Base-by-base conservation (phyloP, 768 basidiomycete species). In the Russula dissimulans region DNA sequence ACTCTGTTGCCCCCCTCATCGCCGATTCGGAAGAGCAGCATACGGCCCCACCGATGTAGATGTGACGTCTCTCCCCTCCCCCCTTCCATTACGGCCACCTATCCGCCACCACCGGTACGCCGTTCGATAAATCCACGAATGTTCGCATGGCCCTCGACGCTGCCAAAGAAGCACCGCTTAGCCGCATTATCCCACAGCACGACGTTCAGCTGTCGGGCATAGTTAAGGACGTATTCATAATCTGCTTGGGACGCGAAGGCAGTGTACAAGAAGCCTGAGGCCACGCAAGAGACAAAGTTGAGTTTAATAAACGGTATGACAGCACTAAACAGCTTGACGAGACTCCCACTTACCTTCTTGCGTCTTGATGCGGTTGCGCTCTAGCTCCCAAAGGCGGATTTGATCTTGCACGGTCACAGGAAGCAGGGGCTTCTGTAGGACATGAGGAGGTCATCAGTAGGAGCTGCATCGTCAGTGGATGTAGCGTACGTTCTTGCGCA, bases 391-490 rank as follows among this genome's bases (percentile, higher is more conserved):
- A 17, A 98, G 78, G 59, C 95, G 85, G 62, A 99, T 90, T 73
- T 98, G 95, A 74, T 99, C 95, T 69, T 97, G 94, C 0, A 99
- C 95, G 0, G 97, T 98, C 46, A 97, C 93, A 32, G 97, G 95
- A 26, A 99, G 77, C 14, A 98, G 76, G 9, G 95, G 95, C 69
- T 91, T 91, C 91, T 95, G 69, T 62, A 68, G 57, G 42, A 59
- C 45, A 50, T n/a, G 9, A 46, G 15, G 26, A 14, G 46, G 9
- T 49, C n/a, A 26, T 54, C 34, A 48, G 29, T 32, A 36, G 44
- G 22, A 15, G 45, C 32, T 47, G 54, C 51, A 39, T 47, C 47
- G 31, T 52, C 32, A 41, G 44, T 55, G 58, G 53, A 55, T 41
- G 31, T 38, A 11, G 71, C 80, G 66, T 69, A 93, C 92, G 70